phyloP scores from a whole-genome alignment of 208 protist genomes.

The Leishmania guyanensis region DNA sequence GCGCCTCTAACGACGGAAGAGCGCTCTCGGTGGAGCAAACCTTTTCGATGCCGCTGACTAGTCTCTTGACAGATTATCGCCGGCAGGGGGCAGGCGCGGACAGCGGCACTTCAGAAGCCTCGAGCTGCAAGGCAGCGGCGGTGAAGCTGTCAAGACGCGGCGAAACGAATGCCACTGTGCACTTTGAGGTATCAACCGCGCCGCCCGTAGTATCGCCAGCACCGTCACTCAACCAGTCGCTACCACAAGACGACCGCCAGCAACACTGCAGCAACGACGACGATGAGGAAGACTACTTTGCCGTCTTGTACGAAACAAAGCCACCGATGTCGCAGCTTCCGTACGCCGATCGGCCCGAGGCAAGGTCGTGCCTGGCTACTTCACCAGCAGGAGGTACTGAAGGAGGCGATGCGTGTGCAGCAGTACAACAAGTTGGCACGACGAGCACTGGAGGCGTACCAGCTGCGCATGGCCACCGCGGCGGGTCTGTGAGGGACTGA shows the following conservation, averaged over 20 bases:
- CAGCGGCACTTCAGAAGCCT: not conserved
- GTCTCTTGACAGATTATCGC: not conserved
- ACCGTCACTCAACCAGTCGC: not conserved
- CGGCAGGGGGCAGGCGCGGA: not conserved
- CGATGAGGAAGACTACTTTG: constrained; percentile 6
- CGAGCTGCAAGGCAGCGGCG: not conserved
- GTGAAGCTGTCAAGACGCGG: not conserved
- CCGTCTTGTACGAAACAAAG: not conserved
- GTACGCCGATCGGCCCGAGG: not conserved
- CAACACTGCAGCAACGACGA: not conserved
- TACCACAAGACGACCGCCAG: not conserved
- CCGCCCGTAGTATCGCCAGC: not conserved
- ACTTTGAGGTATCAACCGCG: not conserved
- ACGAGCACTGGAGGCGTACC: constrained; percentile 48
- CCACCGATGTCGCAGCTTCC: not conserved
- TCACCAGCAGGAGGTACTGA: constrained; percentile 48
- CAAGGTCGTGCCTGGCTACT: constrained; percentile 35
- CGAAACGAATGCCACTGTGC: not conserved
- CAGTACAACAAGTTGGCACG: constrained; percentile 56
- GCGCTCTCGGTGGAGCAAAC: not conserved
- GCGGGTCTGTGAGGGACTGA: not conserved
- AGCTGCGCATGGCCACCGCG: constrained; percentile 10
- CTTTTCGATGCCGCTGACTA: not conserved
- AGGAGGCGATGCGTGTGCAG: constrained; percentile 68
- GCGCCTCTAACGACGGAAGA: not conserved